Conservation (phyloP, 768 basidiomycete genomes). For the Collybia sordida region DNA sequence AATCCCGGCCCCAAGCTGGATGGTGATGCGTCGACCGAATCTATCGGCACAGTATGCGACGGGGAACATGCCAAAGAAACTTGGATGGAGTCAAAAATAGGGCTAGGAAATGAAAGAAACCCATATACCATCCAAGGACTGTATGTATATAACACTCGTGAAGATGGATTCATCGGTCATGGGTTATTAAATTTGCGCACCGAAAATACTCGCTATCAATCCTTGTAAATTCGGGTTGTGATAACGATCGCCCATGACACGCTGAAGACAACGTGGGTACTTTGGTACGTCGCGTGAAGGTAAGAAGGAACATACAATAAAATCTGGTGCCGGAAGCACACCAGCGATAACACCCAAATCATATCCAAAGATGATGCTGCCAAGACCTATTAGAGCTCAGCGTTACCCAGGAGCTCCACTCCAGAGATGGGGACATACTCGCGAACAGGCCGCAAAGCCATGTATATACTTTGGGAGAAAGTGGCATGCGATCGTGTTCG, state of each 20-base stretch:
- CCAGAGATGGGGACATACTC: constrained; percentile 23
- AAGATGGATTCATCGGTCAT: neutral
- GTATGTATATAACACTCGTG: neutral
- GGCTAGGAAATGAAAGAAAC: neutral
- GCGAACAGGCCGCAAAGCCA: constrained; percentile 55
- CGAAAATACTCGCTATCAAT: constrained; percentile 41
- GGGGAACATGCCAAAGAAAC: constrained; percentile 44
- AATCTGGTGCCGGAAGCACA: constrained; percentile 38
- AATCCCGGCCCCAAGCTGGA: constrained; percentile 37
- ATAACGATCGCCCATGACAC: constrained; percentile 34
- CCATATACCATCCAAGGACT: constrained; percentile 38
- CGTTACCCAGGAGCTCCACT: neutral
- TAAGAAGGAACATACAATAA: constrained; percentile 22
- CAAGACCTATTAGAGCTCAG: constrained; percentile 27
- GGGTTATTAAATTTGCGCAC: constrained; percentile 16
- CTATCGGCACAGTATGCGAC: constrained; percentile 39
- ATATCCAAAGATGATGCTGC: constrained; percentile 49
- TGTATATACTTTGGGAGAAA: constrained; percentile 49
- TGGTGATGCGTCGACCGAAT: constrained; percentile 37
- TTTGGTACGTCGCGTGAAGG: neutral
- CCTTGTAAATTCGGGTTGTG: constrained; percentile 35
- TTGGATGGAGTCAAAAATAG: constrained; percentile 5
- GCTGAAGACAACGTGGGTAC: constrained; percentile 13
- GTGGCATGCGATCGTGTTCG: constrained; percentile 22
- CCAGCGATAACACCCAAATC: constrained; percentile 53